These are phyloP conservation scores for Verticillium nubilum DNA, from an alignment of 2,329 filamentous ascomycete genomes.

Conservation along the genomic window DNA sequence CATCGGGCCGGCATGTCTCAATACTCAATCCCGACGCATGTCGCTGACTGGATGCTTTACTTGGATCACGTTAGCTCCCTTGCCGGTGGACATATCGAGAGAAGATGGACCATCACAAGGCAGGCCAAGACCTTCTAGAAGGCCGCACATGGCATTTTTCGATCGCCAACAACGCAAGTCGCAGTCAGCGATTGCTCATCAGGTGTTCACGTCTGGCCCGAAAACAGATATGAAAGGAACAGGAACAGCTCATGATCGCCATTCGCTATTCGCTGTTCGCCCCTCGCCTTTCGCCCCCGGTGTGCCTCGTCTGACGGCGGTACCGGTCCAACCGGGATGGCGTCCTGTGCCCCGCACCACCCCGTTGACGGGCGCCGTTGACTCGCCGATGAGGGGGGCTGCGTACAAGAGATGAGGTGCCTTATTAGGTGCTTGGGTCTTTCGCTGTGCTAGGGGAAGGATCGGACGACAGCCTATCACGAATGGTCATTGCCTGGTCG, in stretches of 20 bases:
- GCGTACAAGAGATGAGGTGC: no score
- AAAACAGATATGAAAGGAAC: no score
- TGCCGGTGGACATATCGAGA: background rate
- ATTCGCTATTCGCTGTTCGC: no score
- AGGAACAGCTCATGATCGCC: no score
- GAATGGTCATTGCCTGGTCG: background rate
- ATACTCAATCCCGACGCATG: background rate
- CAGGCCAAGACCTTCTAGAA: background rate
- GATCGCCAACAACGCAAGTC: background rate
- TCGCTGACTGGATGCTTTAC: background rate
- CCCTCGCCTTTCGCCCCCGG: no score
- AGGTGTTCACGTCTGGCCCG: no score
- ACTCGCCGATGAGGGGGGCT: no score
- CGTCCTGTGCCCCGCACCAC: background rate
- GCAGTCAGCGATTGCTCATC: no score
- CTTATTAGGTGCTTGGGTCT: no score
- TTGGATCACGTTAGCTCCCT: no score
- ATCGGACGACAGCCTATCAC: background rate
- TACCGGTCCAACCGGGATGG: background rate
- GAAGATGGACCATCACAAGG: background rate
- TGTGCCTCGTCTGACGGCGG: background rate
- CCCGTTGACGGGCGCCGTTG: no score
- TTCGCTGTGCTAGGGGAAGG: no score
- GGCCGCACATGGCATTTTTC: background rate
- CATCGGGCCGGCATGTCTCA: background rate